A percentile compares a stretch with the other conserved stretches of the same genome.
Evolutionary conservation across 2,329 filamentous ascomycete genomes (phyloP).

Genomic region (Myriosclerotinia curreyana): DNA sequence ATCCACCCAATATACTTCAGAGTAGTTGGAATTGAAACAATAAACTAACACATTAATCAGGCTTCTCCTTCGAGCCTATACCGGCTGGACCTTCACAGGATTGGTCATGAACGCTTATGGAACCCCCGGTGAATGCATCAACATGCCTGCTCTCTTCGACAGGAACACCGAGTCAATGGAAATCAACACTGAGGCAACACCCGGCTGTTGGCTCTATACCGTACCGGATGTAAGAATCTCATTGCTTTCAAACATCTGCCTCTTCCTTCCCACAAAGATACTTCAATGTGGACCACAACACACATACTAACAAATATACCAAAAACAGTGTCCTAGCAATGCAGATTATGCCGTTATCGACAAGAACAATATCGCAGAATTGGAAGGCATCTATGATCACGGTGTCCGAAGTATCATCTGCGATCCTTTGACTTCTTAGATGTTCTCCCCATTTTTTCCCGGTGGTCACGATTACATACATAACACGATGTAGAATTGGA

Average conservation of each 20-base stretch:
- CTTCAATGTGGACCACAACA: too few species aligned
- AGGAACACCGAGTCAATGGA: constrained; percentile 9
- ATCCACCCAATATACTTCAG: neutral
- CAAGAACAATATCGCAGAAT: neutral
- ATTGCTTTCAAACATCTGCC: neutral
- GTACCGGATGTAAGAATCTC: neutral
- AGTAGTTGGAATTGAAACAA: neutral
- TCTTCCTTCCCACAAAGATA: neutral
- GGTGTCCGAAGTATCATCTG: constrained; percentile 9
- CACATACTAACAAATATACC: neutral
- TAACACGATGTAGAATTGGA: neutral
- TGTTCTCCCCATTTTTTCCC: neutral
- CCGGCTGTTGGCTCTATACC: constrained; percentile 18
- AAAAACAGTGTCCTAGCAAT: constrained; percentile 1
- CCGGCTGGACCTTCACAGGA: neutral
- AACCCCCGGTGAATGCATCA: neutral
- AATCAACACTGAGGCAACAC: neutral
- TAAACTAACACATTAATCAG: neutral
- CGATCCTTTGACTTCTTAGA: neutral
- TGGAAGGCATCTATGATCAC: constrained; percentile 5
- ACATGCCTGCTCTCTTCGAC: constrained; percentile 4
- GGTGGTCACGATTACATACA: neutral
- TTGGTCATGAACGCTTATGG: constrained; percentile 5
- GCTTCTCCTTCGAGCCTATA: constrained; percentile 5
- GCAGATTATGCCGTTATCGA: neutral